Evolutionary conservation across 1,284 basidiomycete species (phyloP).

Genomic region (Malassezia vespertilionis): DNA sequence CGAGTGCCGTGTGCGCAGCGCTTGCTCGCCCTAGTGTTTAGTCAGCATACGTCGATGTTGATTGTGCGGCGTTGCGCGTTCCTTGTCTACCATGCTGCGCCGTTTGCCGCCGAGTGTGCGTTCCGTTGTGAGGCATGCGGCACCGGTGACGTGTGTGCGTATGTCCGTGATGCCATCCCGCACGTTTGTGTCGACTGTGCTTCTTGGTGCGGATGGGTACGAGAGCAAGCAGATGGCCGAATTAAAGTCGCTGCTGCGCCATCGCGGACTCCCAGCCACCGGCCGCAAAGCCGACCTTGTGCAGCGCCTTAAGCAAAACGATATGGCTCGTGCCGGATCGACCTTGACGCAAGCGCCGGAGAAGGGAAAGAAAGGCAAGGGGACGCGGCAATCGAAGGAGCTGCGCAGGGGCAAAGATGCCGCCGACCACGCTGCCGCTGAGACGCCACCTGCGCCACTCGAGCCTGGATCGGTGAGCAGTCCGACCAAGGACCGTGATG

Average conservation of each 20-base stretch:
- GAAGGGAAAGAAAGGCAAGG: slow-evolving; percentile 14
- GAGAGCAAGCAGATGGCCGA: slow-evolving; percentile 29
- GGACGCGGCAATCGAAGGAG: slow-evolving; percentile 3
- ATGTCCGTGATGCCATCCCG: background rate
- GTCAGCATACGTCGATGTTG: background rate
- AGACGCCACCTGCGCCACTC: slow-evolving; percentile 21
- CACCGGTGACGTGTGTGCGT: slow-evolving; percentile 9
- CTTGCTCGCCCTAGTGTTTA: background rate
- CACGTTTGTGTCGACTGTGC: slow-evolving; percentile 31
- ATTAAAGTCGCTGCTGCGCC: slow-evolving; percentile 31
- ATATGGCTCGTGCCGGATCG: slow-evolving; percentile 29
- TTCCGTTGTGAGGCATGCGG: slow-evolving; percentile 5
- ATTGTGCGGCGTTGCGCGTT: background rate
- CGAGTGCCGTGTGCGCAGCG: background rate
- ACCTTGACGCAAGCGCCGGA: slow-evolving; percentile 20
- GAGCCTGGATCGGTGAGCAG: slow-evolving; percentile 29
- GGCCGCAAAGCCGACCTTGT: slow-evolving; percentile 37
- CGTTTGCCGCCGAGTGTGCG: background rate
- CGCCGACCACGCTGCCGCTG: slow-evolving; percentile 17
- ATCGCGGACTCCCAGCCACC: slow-evolving; percentile 32
- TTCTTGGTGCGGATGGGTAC: slow-evolving; percentile 33
- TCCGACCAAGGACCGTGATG: slow-evolving; percentile 19
- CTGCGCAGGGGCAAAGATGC: slow-evolving; percentile 21
- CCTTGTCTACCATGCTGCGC: slow-evolving; percentile 11
- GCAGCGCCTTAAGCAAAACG: slow-evolving; percentile 32